Percentiles rank a stretch among this genome's conserved stretches.
phyloP scores from a whole-genome alignment of 1,284 basidiomycete genomes.

The Trametes pubescens region DNA sequence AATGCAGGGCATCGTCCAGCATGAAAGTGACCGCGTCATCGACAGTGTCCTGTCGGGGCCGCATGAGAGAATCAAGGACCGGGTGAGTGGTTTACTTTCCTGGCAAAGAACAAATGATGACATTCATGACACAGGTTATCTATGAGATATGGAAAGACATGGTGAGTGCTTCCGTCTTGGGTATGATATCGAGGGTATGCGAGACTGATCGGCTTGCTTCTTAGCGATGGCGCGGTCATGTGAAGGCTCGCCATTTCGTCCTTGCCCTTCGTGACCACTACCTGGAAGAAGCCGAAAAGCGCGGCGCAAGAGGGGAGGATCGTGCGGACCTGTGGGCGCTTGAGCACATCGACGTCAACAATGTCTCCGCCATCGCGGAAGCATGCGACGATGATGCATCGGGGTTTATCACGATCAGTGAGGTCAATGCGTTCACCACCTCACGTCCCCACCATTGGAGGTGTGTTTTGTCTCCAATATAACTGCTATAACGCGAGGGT shows the following conservation, averaged over 20 bases:
- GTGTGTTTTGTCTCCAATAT: background rate
- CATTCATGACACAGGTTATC: constrained; percentile 20
- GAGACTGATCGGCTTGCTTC: too few relatives aligned
- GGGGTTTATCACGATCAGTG: constrained; percentile 54
- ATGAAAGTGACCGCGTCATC: constrained; percentile 40
- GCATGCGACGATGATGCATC: constrained; percentile 60
- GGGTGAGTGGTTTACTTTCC: constrained; percentile 20
- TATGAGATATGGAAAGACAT: constrained; percentile 42
- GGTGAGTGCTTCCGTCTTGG: constrained; percentile 23
- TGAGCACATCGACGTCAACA: constrained; percentile 49
- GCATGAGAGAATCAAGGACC: constrained; percentile 40
- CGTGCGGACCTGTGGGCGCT: constrained; percentile 50
- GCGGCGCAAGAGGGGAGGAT: background rate
- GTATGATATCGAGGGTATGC: too few relatives aligned
- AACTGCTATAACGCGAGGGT: background rate
- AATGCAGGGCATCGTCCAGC: constrained; percentile 31
- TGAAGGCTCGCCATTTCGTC: constrained; percentile 48
- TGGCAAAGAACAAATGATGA: background rate
- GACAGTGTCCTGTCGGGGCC: constrained; percentile 37
- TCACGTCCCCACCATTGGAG: constrained; percentile 28
- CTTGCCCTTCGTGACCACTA: constrained; percentile 47
- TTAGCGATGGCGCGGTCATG: constrained; percentile 45
- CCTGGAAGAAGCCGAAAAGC: constrained; percentile 34
- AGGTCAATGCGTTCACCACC: constrained; percentile 36
- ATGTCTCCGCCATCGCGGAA: constrained; percentile 54